Percentiles rank a stretch among this genome's conserved stretches.
These are phyloP conservation scores for Sclerospora graminicola DNA, from an alignment of 352 stramenopile genomes.

Conservation along the genomic window DNA sequence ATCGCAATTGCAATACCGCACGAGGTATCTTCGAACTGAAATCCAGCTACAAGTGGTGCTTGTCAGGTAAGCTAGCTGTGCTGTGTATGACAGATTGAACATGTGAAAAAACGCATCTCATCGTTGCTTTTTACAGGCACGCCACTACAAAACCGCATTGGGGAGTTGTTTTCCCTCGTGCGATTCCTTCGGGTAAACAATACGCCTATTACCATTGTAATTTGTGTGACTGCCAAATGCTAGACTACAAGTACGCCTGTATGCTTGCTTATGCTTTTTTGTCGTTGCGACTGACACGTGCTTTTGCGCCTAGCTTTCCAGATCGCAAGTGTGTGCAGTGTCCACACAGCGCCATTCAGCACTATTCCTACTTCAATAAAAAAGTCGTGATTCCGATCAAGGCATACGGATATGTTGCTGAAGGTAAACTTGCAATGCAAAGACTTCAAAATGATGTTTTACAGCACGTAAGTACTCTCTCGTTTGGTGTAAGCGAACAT, in stretches of 20 bases:
- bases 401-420: slow-evolving; percentile 87
- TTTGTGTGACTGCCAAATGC: slow-evolving; percentile 89
- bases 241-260: slow-evolving; percentile 90
- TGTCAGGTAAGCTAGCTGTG: slow-evolving; percentile 82
- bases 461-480: slow-evolving; percentile 58
- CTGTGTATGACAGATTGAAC: neutral
- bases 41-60: slow-evolving; percentile 94
- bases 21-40: slow-evolving; percentile 95
- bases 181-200: slow-evolving; percentile 94
- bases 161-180: slow-evolving; percentile 95
- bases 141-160: slow-evolving; percentile 92
- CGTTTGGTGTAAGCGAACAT: neutral
- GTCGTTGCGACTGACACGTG: slow-evolving; percentile 10
- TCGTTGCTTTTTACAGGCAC: slow-evolving; percentile 45
- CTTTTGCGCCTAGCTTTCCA: slow-evolving; percentile 35
- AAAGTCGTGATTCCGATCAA: slow-evolving; percentile 98
- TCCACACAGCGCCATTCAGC: slow-evolving; percentile 89
- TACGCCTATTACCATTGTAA: slow-evolving; percentile 98
- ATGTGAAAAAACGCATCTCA: no score
- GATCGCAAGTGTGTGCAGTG: slow-evolving; percentile 87
- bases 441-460: slow-evolving; percentile 91
- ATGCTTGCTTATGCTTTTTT: neutral
- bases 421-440: slow-evolving; percentile 93
- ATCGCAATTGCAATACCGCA: slow-evolving; percentile 89
- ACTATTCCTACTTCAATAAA: slow-evolving; percentile 98